Evolutionary conservation across 2,329 filamentous ascomycete species (phyloP).

Genomic region (Ambrosiella beaveri): DNA sequence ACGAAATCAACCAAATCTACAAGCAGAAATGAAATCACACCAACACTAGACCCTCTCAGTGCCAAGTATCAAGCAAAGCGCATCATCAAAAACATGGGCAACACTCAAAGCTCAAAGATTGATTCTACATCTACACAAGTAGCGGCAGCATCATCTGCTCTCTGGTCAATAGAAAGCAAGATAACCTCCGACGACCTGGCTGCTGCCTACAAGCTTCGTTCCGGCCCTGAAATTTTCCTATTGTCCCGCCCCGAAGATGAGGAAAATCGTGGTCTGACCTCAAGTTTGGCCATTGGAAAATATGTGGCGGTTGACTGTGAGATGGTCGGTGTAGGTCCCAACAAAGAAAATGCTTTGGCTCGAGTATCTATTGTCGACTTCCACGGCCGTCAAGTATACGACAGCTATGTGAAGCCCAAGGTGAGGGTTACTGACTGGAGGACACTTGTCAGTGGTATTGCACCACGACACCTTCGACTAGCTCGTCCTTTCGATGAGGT

Average conservation of each 20-base stretch:
- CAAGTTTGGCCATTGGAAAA: conserved; percentile 57
- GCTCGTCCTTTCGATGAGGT: conserved; percentile 61
- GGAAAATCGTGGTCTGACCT: conserved; percentile 46
- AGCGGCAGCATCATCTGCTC: conserved; percentile 33
- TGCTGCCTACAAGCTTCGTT: conserved; percentile 41
- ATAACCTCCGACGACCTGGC: conserved; percentile 42
- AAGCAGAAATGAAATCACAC: conserved; percentile 15
- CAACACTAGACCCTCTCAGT: conserved; percentile 1
- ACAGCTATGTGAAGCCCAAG: conserved; percentile 70
- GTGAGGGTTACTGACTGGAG: conserved; percentile 79
- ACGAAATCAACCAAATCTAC: conserved; percentile 15
- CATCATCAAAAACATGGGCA: conserved; percentile 31
- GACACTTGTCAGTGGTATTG: conserved; percentile 70
- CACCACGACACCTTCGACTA: conserved; percentile 50
- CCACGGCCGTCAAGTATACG: conserved; percentile 81
- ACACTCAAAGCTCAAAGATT: conserved; percentile 32
- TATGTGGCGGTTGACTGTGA: conserved; percentile 92
- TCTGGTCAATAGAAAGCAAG: conserved; percentile 45
- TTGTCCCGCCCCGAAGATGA: conserved; percentile 31
- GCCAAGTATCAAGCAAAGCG: conserved; percentile 17
- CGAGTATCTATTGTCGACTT: conserved; percentile 86
- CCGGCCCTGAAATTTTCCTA: conserved; percentile 29
- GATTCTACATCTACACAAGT: conserved; percentile 20
- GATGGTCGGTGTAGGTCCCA: conserved; percentile 79
- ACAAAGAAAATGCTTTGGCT: conserved; percentile 59